Evolutionary conservation across 1,284 basidiomycete genomes (phyloP), one percentile per base, ranked within the genome.

Genomic region (Phellopilus nigrolimitatus): DNA sequence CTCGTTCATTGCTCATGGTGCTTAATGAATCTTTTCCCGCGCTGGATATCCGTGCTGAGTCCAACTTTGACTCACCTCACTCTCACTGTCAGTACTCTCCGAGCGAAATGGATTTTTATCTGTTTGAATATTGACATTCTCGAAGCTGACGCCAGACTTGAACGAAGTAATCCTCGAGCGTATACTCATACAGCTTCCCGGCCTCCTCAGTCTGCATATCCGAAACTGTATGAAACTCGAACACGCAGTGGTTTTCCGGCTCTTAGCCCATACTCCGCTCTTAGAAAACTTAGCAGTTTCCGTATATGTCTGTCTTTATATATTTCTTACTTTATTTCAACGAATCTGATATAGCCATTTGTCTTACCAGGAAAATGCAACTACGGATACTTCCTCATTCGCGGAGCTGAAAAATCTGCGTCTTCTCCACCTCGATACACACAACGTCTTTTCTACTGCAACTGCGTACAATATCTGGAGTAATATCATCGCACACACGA

Each of bases 1-100:
- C 64, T 88, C 21, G 79, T 85, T 50, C 69, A 66, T 47, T 75
- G 77, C n/a, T 78, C 78, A 3, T 82, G 80, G 78, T 75, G 74
- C 58, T 64, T 81, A 12, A 66, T 83, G 48, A 73, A 84, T 58
- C 58, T 70, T 8, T 60, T 88, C 15, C 80, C 84, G 2, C 62
- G 56, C 25, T 88, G 85, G 85, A 60, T 69, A 3, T 59, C 59
- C 6, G 58, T 60, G 25, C 62, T 74, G 38, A 63, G 66, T 37
- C 61, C 57, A 8, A 76, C 74, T 0, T 64, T 87, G 57, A 73
- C 68, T 1, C 71, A 66, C 28, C 66, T 88, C 56, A 78, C 77
- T 0, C 61, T 88, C 36, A 78, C 68, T 59, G 85, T 87, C 59
- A 56, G 80, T 68, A 10, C 1, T 25, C 36, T 28, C 27, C 9